phyloP scores from a whole-genome alignment of 371 early-diverging fungal species.

The Mycotypha africana region DNA sequence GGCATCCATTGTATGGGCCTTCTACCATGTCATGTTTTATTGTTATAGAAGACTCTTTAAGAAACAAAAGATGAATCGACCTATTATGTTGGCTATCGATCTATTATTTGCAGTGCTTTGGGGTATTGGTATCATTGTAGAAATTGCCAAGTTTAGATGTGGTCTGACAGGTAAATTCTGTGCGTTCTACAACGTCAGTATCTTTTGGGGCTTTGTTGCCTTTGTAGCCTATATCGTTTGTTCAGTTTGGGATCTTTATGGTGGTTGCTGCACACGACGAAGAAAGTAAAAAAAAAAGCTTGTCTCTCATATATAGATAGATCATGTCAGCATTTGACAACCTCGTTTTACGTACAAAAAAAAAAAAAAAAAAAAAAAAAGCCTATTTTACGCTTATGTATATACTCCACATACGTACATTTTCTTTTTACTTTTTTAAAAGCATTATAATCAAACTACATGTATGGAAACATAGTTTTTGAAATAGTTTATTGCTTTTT shows the following conservation, averaged over 20 bases:
- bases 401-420: no score
- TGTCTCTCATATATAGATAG: no score
- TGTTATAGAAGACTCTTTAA: constrained; percentile 33
- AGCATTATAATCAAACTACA: no score
- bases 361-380: no score
- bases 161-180: constrained; percentile 38
- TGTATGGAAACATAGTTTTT: no score
- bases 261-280: constrained; percentile 18
- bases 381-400: no score
- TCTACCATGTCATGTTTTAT: constrained; percentile 35
- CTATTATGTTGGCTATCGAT: constrained; percentile 37
- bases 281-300: no score
- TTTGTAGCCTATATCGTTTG: constrained; percentile 34
- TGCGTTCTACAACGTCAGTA: constrained; percentile 48
- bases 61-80: constrained; percentile 39
- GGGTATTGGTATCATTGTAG: constrained; percentile 47
- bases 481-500: no score
- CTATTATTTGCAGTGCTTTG: constrained; percentile 39
- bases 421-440: no score
- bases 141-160: constrained; percentile 42
- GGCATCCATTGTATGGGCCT: constrained; percentile 8
- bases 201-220: constrained; percentile 43
- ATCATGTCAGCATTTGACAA: no score
- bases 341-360: no score
- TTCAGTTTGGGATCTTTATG: constrained; percentile 42